A percentile compares a stretch with the other conserved stretches of the same genome.
phyloP scores from a whole-genome alignment of 2,329 filamentous ascomycete species.

The Hypoxylon sp. region DNA sequence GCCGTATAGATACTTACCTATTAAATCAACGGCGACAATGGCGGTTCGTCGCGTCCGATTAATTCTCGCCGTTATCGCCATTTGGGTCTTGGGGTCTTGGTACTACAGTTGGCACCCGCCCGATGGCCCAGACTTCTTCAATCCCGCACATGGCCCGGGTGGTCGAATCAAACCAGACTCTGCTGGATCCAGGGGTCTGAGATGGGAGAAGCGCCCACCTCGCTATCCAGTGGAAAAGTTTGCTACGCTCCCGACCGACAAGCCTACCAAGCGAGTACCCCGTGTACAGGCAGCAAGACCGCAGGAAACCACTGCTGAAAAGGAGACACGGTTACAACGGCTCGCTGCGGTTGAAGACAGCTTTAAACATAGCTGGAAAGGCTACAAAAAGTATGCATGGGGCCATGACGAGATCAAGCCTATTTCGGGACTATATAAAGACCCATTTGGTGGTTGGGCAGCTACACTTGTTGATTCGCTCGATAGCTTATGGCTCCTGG shows the following conservation, averaged over 20 bases:
- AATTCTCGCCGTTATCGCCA: constrained; percentile 50
- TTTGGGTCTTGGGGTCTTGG: constrained; percentile 54
- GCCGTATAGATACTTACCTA: constrained; percentile 18
- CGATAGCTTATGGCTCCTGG: constrained; percentile 83
- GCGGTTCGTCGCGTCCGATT: constrained; percentile 53
- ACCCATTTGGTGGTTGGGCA: constrained; percentile 77
- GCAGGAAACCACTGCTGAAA: constrained; percentile 58
- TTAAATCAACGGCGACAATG: constrained; percentile 42
- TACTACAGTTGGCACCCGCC: constrained; percentile 51
- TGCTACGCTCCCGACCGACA: constrained; percentile 57
- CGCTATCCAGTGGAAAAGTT: constrained; percentile 55
- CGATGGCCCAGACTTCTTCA: constrained; percentile 35
- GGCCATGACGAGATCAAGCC: constrained; percentile 74
- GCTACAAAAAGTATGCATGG: constrained; percentile 76
- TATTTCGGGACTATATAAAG: constrained; percentile 64
- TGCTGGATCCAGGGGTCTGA: constrained; percentile 32
- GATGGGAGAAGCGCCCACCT: constrained; percentile 56
- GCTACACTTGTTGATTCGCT: constrained; percentile 77
- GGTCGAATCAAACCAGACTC: constrained; percentile 19
- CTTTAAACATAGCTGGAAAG: constrained; percentile 70
- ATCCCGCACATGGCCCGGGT: constrained; percentile 27
- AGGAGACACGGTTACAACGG: constrained; percentile 57
- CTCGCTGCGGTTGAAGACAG: constrained; percentile 64
- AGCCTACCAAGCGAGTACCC: constrained; percentile 67
- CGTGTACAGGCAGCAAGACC: constrained; percentile 71